phyloP scores from a whole-genome alignment of 2,329 filamentous ascomycete genomes.

The Sodiomyces alkalinus region DNA sequence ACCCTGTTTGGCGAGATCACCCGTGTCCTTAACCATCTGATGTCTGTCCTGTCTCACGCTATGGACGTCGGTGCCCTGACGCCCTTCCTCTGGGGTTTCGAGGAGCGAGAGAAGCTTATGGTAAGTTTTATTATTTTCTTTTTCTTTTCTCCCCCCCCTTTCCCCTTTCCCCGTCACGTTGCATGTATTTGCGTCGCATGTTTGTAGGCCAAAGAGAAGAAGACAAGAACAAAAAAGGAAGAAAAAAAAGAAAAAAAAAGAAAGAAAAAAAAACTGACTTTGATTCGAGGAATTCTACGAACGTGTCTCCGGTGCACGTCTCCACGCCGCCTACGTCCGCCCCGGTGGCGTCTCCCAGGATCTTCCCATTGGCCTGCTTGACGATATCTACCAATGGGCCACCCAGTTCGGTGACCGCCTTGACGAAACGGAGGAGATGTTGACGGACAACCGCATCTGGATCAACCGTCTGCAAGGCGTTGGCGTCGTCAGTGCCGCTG shows the following conservation, averaged over 20 bases:
- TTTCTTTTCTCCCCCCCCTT: neutral
- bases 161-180: neutral
- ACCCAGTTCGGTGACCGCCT: conserved; percentile 98
- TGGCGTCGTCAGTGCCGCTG: conserved; percentile 77
- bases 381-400: conserved; percentile 99
- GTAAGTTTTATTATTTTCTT: conserved; percentile 47
- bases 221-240: too few relatives aligned
- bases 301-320: conserved; percentile 91
- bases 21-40: conserved; percentile 87
- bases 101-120: conserved; percentile 99
- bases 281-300: conserved; percentile 87
- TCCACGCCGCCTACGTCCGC: conserved; percentile 93
- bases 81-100: conserved; percentile 98
- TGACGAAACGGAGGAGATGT: conserved; percentile 95
- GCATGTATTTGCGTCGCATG: too few relatives aligned
- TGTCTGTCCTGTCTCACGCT: conserved; percentile 92
- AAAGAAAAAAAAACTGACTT: conserved; percentile 3
- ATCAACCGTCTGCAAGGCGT: conserved; percentile 82
- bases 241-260: too few relatives aligned
- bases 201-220: too few relatives aligned
- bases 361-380: conserved; percentile 80
- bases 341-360: conserved; percentile 95
- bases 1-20: conserved; percentile 95
- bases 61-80: conserved; percentile 98
- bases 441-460: conserved; percentile 99